Evolutionary conservation across 305 asterid genomes (phyloP).

Genomic region (Fraxinus nigra): DNA sequence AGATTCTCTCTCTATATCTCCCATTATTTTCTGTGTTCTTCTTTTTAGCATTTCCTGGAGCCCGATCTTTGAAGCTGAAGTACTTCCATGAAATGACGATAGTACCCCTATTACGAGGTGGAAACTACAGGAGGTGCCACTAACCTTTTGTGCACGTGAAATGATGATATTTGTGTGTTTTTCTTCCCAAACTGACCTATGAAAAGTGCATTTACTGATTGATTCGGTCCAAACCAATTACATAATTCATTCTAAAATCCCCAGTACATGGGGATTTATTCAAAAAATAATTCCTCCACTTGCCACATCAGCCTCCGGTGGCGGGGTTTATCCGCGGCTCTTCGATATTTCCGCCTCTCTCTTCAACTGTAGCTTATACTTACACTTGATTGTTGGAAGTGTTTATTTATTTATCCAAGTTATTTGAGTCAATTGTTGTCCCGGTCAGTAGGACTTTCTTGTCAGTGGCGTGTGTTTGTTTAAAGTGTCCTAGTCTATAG

Average conservation of each 20-base stretch:
- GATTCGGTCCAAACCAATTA: not conserved
- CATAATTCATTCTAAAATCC: too few relatives aligned
- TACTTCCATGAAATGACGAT: slow-evolving; percentile 23
- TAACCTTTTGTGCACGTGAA: slow-evolving; percentile 16
- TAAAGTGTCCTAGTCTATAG: too few relatives aligned
- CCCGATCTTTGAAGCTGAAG: slow-evolving; percentile 32
- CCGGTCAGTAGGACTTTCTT: too few relatives aligned
- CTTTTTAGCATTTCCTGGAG: slow-evolving; percentile 9
- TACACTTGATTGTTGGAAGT: too few relatives aligned
- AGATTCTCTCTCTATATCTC: slow-evolving; percentile 34
- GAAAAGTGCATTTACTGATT: not conserved
- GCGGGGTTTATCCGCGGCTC: slow-evolving; percentile 19
- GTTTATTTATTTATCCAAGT: too few relatives aligned
- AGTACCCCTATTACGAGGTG: slow-evolving; percentile 13
- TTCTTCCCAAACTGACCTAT: not conserved
- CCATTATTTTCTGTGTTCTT: slow-evolving; percentile 22
- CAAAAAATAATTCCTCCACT: not conserved
- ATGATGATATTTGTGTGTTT: not conserved
- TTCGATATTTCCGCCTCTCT: slow-evolving; percentile 8
- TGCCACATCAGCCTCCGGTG: slow-evolving; percentile 26
- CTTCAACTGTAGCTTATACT: slow-evolving; percentile 5
- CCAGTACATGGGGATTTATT: too few relatives aligned
- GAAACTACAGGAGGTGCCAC: slow-evolving; percentile 8
- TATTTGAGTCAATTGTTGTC: too few relatives aligned
- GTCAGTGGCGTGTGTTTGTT: too few relatives aligned